Base-by-base conservation (phyloP, 1,139 yeast genomes). In the Candida sp. region DNA sequence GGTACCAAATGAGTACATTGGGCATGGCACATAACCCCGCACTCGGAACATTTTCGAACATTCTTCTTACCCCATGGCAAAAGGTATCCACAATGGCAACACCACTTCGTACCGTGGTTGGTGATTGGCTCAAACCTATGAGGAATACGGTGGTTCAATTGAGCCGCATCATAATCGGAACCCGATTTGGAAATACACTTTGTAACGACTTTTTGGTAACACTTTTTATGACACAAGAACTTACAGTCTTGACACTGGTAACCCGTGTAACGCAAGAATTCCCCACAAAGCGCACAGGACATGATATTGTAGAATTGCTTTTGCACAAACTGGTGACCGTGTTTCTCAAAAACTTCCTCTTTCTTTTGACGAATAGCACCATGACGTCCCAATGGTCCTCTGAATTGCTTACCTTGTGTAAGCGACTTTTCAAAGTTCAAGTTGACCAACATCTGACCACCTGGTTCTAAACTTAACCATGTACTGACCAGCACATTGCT, bases 241-340 rank as follows among this genome's bases (percentile, higher is more conserved):
- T 87, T 84, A 80, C 99, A 94, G 67, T 94, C 98, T 69, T 90
- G 96, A 75, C 99, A 94, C 72, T 94, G 99, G 68, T 79, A 92
- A 8, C 98, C 98, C n/a, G 91, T 85, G 56, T 94, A 92, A 61
- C 97, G 88, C 58, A 94, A 77, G 65, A 94, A 93, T 55, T 94
- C 98, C 8, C 97, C 97, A 78, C 99, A 94, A 54, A 92, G 84
- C 1, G 98, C 97, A 73, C 99, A 94, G 58, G 96, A 85, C 98
- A 94, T 94, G 62, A 94, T 90, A 61, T 90, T 91, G 78, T 94
- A 94, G 66, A 94, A 92, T 66, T 92, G 97, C 61, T 91, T 94
- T 67, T 91, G 97, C 39, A 91, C 96, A 73, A 94, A 94, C 68
- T 91, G 96, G 72, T 94, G 99, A 11, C 99, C 99, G 65, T 91